Base-by-base conservation (phyloP, 2,329 filamentous ascomycete genomes). In the Hirsutella thompsonii region DNA sequence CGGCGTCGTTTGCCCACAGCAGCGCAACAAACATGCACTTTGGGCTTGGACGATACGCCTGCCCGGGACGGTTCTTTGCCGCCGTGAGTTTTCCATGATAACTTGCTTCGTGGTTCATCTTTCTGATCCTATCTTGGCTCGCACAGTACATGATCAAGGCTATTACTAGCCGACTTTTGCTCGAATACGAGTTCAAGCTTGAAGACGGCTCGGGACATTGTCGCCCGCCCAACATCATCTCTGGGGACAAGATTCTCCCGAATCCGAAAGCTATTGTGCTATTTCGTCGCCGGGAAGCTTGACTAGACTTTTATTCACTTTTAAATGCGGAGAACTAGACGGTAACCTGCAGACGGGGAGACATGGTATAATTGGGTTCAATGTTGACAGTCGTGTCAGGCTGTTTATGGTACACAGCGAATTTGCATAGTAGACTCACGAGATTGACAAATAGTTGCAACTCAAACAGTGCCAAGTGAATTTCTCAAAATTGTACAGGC, bases 21-120 rank as follows among this genome's bases (percentile, higher is more conserved):
- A 47, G 46, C 30, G 37, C 41, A 8, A 30, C 44, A 34, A 47
- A 47, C 21, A 29, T 49, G 13, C 38, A 47, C 30, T 49, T 49
- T 40, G 47, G 47, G 2, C 42, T 47, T 5, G 47, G 47, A 2
- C 39, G 44, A 37, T 47, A 49, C 30, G 47, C 47, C 28, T 49
- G 47, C 19, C 47, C 47, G 2, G 47, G 47, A 39, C 47, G 47
- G 20, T 49, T 49, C 36, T 38, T 49, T 20, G 47, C 47, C 14
- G 30, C 45, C 2, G 45, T 47, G 35, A 5, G 45, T 45, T 5
- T 30, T 28, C 30, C 23, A 6, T 6, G 32, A 14, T 8, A 29
- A 10, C 29, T 30, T 9, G 11, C 32, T 33, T n/a, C 32, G 6
- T 32, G 13, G 23, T 6, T 26, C 11, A 26, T 26, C 11, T 26